Evolutionary conservation across 768 basidiomycete species (phyloP), one percentile per base, ranked within the genome.

Genomic region (Trametes gibbosa): DNA sequence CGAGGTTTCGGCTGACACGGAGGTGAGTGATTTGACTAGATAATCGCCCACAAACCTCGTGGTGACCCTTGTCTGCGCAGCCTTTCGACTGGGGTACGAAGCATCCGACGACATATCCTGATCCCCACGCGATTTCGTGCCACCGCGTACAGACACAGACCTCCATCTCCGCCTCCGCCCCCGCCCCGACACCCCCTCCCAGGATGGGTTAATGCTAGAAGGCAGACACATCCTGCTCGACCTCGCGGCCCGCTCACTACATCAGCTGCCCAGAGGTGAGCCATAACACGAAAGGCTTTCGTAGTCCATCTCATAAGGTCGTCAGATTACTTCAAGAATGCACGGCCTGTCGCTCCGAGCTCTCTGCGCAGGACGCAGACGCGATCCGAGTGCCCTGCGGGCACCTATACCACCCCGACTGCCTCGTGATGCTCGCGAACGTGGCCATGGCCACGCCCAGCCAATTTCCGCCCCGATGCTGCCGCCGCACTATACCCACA

Each of bases 391-490:
- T 57, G 19, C 64, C 68, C 5, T 72, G 70, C 51, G 61, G 63
- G 17, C 68, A 73, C 50, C 42, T 43, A 29, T 73, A 70, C 59
- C 65, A 70, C 55, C 19, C 37, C 21, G 43, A 45, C 2, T 73
- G 72, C 58, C 40, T 69, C 4, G 50, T 62, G n/a, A 29, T 52
- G 39, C 65, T 72, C 54, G 66, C 71, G 56, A 34, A 66, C 24
- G 48, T 61, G 1, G 54, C 69, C 16, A 53, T 57, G 19, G 56
- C 51, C 13, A 65, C 70, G 58, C 65, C 69, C 34, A 50, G 65
- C 3, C 56, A 69, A 13, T 70, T 69, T 58, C 71, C 72, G 2
- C 72, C 71, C 1, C 65, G 68, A 21, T 73, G 72, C 60, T 72
- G 71, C 58, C 35, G 62, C n/a, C 53, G 55, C 12, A 8, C 40